Evolutionary conservation across 2,329 filamentous ascomycete genomes (phyloP).

Genomic region (Chalara sp.): DNA sequence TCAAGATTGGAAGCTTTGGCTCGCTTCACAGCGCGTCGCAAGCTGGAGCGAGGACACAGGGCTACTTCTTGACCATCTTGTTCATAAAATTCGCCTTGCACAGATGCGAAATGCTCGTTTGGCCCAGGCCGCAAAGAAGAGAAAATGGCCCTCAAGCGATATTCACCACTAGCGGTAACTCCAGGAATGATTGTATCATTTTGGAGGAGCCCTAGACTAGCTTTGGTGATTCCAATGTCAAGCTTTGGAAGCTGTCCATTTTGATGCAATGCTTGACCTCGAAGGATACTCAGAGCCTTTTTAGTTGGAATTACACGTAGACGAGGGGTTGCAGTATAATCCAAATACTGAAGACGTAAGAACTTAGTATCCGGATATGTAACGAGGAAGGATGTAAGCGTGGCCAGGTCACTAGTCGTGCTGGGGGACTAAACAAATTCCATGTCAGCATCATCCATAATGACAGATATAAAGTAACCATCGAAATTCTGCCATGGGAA

Average conservation of each 20-base stretch:
- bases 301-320: conserved; percentile 61
- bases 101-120: conserved; percentile 53
- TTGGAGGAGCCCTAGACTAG: conserved; percentile 59
- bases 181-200: conserved; percentile 52
- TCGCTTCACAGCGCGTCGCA: conserved; percentile 46
- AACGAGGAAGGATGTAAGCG: conserved; percentile 36
- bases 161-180: conserved; percentile 54
- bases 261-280: conserved; percentile 24
- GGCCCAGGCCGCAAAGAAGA: conserved; percentile 53
- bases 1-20: conserved; percentile 46
- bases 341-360: conserved; percentile 69
- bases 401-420: conserved; percentile 12
- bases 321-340: conserved; percentile 65
- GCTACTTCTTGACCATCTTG: conserved; percentile 41
- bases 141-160: conserved; percentile 60
- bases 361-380: conserved; percentile 51
- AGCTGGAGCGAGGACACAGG: conserved; percentile 59
- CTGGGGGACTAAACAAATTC: no score
- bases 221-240: conserved; percentile 54
- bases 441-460: no score
- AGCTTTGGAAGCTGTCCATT: conserved; percentile 6
- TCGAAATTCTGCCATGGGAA: no score
- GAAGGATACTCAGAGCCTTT: conserved; percentile 40
- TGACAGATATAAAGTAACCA: no score
- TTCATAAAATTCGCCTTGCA: conserved; percentile 60